Evolutionary conservation across 129 eudicot species (phyloP).

Genomic region (Artemisia tridentata): DNA sequence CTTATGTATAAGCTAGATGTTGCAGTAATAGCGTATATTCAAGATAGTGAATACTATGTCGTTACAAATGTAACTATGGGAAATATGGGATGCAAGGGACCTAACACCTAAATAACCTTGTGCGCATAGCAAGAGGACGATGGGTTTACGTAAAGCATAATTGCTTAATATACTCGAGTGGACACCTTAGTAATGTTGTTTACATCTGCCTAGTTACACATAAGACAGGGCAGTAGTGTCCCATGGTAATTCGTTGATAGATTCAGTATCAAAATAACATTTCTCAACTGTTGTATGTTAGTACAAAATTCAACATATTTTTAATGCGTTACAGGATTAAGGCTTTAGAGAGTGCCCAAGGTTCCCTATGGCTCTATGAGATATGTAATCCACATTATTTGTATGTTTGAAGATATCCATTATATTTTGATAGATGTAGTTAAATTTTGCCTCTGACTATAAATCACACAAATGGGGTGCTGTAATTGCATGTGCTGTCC

Average conservation of each 20-base stretch:
- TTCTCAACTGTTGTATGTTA: background rate
- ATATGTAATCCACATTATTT: too few relatives aligned
- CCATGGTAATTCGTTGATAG: constrained; percentile 17
- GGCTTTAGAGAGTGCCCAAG: too few relatives aligned
- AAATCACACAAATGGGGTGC: constrained; percentile 5
- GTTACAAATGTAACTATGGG: background rate
- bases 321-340: background rate
- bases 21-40: too few relatives aligned
- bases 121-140: background rate
- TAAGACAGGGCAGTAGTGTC: background rate
- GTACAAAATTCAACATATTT: background rate
- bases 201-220: background rate
- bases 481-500: background rate
- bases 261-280: background rate
- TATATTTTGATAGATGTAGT: background rate
- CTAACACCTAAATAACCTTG: background rate
- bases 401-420: too few relatives aligned
- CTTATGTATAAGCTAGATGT: too few relatives aligned
- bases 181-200: constrained; percentile 11
- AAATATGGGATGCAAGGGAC: constrained; percentile 4
- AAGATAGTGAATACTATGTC: too few relatives aligned
- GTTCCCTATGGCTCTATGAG: too few relatives aligned
- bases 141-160: background rate
- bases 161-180: background rate
- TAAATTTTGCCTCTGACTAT: constrained; percentile 9